Base-by-base conservation (phyloP, 1,284 basidiomycete species). In the Ustilago crameri region DNA sequence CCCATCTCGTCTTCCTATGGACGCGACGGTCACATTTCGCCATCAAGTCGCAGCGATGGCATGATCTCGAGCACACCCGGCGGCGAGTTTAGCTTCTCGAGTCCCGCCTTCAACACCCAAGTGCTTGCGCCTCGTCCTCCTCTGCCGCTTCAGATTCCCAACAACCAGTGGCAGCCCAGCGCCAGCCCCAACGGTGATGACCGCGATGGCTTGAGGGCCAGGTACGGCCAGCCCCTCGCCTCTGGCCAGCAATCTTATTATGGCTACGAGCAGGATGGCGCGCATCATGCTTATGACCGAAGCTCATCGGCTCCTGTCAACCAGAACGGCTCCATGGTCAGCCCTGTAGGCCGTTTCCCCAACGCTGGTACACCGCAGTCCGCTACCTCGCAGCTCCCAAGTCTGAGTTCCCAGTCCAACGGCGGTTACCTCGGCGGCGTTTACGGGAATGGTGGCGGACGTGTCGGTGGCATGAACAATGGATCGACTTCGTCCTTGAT, bases 71-170 rank as follows among this genome's bases (percentile, higher is more conserved):
- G 50, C 59, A 62, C 63, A 12, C 63, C 63, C 9, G 55, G 55
- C 18, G 59, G 55, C 26, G 63, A 67, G 27, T 70, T 59, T 4
- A 65, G 54, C 48, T 66, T 72, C 40, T 67, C 59, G 18, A 67
- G 63, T 38, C 69, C 69, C 12, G 69, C 63, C 9, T 72, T 72
- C 12, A 49, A 49, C 44, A 55, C 55, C 2, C 69, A 72, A 51
- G 51, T 47, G 15, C 42, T 67, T 12, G 35, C 49, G 3, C 46
- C 68, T 26, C 63, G 69, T 40, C 51, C 63, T 3, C 69, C 64
- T n/a, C 62, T 67, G 63, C 55, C 69, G 38, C 59, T 72, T 12
- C 59, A 61, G 51, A 72, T 72, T 59, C 63, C 63, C 22, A 40
- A 43, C 48, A 58, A 52, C 26, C 44, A 23, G 9, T 72, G 69